A percentile compares a stretch with the other conserved stretches of the same genome.
phyloP scores from a whole-genome alignment of 768 basidiomycete genomes.

The Naganishia vaughanmartiniae region DNA sequence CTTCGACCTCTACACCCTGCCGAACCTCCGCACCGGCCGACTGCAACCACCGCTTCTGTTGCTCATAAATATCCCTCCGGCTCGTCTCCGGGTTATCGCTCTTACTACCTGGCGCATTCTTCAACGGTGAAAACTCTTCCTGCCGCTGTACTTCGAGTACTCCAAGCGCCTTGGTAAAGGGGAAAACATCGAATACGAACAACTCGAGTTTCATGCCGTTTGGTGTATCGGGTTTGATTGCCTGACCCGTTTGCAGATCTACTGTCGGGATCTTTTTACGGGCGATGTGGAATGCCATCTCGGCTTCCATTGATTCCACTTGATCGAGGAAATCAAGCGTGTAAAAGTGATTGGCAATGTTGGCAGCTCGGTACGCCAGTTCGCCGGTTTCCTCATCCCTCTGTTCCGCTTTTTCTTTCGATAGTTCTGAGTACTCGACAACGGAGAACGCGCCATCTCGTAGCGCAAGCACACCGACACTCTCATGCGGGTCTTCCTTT shows the following conservation, averaged over 20 bases:
- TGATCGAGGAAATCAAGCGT: constrained; percentile 75
- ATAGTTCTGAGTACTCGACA: constrained; percentile 96
- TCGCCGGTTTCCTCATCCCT: constrained; percentile 67
- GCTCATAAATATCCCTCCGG: constrained; percentile 78
- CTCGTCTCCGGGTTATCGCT: constrained; percentile 88
- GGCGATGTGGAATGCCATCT: constrained; percentile 96
- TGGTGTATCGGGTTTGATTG: constrained; percentile 77
- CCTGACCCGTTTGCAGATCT: constrained; percentile 65
- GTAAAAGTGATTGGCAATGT: constrained; percentile 99
- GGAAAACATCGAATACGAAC: constrained; percentile 99
- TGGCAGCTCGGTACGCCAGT: constrained; percentile 86
- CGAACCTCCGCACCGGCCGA: constrained; percentile 69
- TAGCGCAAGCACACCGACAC: constrained; percentile 88
- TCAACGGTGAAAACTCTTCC: constrained; percentile 94
- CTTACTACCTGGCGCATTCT: constrained; percentile 91
- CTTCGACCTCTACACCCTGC: constrained; percentile 79
- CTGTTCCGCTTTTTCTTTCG: constrained; percentile 74
- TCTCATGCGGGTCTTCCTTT: constrained; percentile 78
- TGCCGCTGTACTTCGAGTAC: constrained; percentile 82
- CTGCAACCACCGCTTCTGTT: constrained; percentile 81
- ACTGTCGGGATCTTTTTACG: constrained; percentile 92
- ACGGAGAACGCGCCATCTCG: constrained; percentile 82
- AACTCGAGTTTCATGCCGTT: constrained; percentile 99
- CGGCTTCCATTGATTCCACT: constrained; percentile 75
- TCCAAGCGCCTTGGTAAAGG: constrained; percentile 65